phyloP scores from a whole-genome alignment of 2,329 filamentous ascomycete genomes.

The Aspergillus sp. region DNA sequence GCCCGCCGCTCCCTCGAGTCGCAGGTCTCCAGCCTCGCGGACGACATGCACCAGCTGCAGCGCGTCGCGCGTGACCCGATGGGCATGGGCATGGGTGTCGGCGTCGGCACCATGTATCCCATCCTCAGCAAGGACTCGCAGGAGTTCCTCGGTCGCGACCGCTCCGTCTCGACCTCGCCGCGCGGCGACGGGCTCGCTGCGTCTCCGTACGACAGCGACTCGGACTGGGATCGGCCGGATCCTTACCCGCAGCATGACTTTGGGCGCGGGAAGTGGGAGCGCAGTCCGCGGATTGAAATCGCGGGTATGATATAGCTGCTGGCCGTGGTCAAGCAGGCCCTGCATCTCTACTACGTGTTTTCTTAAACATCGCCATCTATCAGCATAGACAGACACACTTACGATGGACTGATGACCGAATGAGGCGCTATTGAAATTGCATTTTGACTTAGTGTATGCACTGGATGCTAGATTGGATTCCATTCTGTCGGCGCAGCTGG shows the following conservation, averaged over 20 bases:
- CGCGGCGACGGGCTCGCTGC: constrained; percentile 9
- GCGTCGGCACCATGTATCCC: constrained; percentile 24
- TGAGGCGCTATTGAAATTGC: too few species aligned
- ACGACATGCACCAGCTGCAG: constrained; percentile 30
- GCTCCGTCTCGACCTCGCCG: constrained; percentile 11
- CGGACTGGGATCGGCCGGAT: constrained; percentile 16
- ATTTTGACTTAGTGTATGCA: too few species aligned
- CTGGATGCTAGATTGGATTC: too few species aligned
- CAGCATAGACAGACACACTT: too few species aligned
- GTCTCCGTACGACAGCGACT: constrained; percentile 15
- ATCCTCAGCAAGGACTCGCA: constrained; percentile 21
- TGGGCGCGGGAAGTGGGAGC: constrained; percentile 18
- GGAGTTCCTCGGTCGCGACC: constrained; percentile 21
- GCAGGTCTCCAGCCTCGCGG: constrained; percentile 34
- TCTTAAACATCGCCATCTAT: not conserved
- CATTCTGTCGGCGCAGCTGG: too few species aligned
- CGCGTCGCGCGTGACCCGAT: constrained; percentile 22
- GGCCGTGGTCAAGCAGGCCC: not conserved
- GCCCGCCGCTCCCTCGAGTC: constrained; percentile 37
- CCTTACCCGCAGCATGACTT: constrained; percentile 11
- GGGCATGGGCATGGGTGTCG: constrained; percentile 19
- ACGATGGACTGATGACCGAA: too few species aligned
- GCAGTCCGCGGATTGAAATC: constrained; percentile 16
- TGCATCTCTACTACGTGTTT: too few species aligned
- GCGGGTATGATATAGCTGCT: constrained; percentile 20